Percentiles rank a stretch among this genome's conserved stretches.
phyloP scores from a whole-genome alignment of 1,284 basidiomycete species.

The Erythrobasidium hasegawianum region DNA sequence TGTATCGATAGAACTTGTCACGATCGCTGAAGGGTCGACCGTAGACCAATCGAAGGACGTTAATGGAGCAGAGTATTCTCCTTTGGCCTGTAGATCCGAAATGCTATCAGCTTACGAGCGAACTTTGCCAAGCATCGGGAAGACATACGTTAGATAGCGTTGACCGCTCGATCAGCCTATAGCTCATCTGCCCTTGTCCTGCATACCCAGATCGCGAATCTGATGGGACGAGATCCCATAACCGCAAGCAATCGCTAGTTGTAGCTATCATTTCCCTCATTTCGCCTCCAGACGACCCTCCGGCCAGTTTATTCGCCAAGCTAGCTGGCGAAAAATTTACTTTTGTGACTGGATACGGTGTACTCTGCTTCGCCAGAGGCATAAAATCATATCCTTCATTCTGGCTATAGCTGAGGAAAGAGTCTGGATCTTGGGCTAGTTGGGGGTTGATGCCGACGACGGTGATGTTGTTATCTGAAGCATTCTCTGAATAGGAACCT shows the following conservation, averaged over 20 bases:
- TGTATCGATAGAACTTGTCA: slow-evolving; percentile 87
- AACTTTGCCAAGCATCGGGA: background rate
- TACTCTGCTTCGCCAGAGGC: slow-evolving; percentile 69
- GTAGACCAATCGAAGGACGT: slow-evolving; percentile 97
- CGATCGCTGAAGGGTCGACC: slow-evolving; percentile 76
- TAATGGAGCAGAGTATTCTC: slow-evolving; percentile 59
- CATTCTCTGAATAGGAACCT: slow-evolving; percentile 60
- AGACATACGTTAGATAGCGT: slow-evolving; percentile 71
- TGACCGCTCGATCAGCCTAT: slow-evolving; percentile 49
- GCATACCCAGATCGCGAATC: slow-evolving; percentile 50
- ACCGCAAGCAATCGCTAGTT: slow-evolving; percentile 78
- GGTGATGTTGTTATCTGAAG: slow-evolving; percentile 73
- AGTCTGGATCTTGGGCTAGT: slow-evolving; percentile 72
- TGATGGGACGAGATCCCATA: slow-evolving; percentile 73
- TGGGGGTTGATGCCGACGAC: slow-evolving; percentile 60
- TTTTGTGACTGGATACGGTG: slow-evolving; percentile 77
- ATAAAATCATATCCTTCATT: slow-evolving; percentile 55
- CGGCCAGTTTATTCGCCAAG: slow-evolving; percentile 61
- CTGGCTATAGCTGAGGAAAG: slow-evolving; percentile 68
- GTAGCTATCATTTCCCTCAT: slow-evolving; percentile 76
- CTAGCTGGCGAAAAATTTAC: slow-evolving; percentile 76
- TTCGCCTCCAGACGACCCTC: slow-evolving; percentile 53
- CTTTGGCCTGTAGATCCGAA: background rate
- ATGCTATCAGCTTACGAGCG: background rate
- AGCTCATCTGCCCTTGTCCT: slow-evolving; percentile 44